phyloP scores from a whole-genome alignment of 1,284 basidiomycete species.

The Malassezia japonica region DNA sequence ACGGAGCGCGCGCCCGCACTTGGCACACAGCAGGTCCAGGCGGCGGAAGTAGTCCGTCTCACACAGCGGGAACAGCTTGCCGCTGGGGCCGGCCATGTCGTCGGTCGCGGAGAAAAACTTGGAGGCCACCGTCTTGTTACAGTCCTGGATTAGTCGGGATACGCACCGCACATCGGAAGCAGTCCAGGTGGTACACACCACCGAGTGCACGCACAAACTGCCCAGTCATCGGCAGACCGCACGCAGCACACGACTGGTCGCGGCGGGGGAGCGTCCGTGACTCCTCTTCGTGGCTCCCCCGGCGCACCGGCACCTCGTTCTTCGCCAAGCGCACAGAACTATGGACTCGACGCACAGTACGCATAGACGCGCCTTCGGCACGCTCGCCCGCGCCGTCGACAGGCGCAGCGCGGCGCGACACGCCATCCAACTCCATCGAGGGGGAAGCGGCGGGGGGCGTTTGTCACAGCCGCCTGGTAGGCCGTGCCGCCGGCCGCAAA shows the following conservation, averaged over 20 bases:
- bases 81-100: conserved; percentile 60
- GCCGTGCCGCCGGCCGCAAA: background rate
- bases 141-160: conserved; percentile 63
- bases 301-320: background rate
- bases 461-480: too few species aligned
- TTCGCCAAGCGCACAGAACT: too few species aligned
- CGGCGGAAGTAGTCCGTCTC: conserved; percentile 95
- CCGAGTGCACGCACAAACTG: conserved; percentile 93
- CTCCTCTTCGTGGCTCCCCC: background rate
- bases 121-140: conserved; percentile 85
- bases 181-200: conserved; percentile 87
- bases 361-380: too few species aligned
- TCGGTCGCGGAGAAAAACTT: conserved; percentile 79
- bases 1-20: conserved; percentile 83
- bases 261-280: background rate
- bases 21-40: conserved; percentile 88
- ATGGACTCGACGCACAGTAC: too few species aligned
- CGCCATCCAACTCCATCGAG: too few species aligned
- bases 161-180: conserved; percentile 67
- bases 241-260: conserved; percentile 40
- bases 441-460: too few species aligned
- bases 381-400: too few species aligned
- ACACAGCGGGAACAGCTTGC: conserved; percentile 53
- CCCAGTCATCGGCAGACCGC: conserved; percentile 59
- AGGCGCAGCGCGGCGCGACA: too few species aligned